Evolutionary conservation across 78 protist genomes (phyloP).

Genomic region (Neovahlkampfia damariscottae): DNA sequence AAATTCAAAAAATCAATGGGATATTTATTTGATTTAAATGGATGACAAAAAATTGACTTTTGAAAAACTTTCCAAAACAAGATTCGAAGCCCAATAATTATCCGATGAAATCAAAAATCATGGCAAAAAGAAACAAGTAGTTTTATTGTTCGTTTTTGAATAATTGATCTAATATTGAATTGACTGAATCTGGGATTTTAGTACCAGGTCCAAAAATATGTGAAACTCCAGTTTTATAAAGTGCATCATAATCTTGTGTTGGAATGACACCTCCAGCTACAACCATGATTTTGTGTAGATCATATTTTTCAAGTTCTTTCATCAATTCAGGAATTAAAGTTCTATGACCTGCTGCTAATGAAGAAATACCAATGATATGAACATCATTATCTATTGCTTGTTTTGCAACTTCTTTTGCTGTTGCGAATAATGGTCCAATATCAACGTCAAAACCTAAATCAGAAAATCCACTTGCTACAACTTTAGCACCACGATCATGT

Average conservation of each 20-base stretch:
- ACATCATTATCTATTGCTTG: conserved; percentile 93
- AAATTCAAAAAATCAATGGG: too few relatives aligned
- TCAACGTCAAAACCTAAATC: conserved; percentile 96
- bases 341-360: conserved; percentile 94
- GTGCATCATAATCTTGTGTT: conserved; percentile 73
- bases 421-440: conserved; percentile 81
- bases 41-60: too few relatives aligned
- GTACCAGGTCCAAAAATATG: conserved; percentile 92
- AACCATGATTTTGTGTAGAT: conserved; percentile 56
- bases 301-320: conserved; percentile 22
- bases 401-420: conserved; percentile 70
- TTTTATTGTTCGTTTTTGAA: neutral
- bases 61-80: too few relatives aligned
- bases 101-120: too few relatives aligned
- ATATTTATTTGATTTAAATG: too few relatives aligned
- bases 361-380: conserved; percentile 84
- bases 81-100: too few relatives aligned
- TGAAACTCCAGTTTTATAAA: conserved; percentile 69
- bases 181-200: conserved; percentile 23
- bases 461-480: conserved; percentile 89
- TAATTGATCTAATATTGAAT: neutral
- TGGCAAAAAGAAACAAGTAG: too few relatives aligned
- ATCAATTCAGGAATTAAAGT: conserved; percentile 86
- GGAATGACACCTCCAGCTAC: conserved; percentile 94
- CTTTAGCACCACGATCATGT: conserved; percentile 97